Conservation (phyloP, 345 rosid species). For the Mallotus nudiflorus region DNA sequence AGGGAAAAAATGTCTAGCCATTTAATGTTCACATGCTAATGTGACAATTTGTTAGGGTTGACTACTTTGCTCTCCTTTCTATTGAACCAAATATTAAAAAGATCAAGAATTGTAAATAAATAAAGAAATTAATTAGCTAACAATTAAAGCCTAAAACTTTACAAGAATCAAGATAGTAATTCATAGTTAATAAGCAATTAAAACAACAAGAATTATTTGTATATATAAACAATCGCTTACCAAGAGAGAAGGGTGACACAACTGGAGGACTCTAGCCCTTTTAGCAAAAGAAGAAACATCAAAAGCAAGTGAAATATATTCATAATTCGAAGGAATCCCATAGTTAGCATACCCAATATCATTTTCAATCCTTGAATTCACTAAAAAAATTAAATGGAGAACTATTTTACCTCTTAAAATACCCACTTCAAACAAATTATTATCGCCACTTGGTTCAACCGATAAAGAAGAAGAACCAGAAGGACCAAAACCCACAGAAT, state of each 20-base stretch:
- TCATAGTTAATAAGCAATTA: background rate
- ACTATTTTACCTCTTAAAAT: conserved; percentile 61
- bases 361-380: conserved; percentile 35
- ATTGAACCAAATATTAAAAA: conserved; percentile 7
- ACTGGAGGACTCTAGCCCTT: conserved; percentile 42
- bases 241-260: conserved; percentile 39
- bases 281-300: conserved; percentile 53
- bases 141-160: background rate
- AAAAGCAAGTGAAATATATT: conserved; percentile 38
- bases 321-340: conserved; percentile 48
- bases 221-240: conserved; percentile 40
- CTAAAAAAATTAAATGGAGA: conserved; percentile 67
- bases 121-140: background rate
- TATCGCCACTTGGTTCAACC: conserved; percentile 21
- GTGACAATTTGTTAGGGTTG: too few species aligned
- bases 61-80: conserved; percentile 67
- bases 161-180: too few species aligned
- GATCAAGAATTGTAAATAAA: background rate
- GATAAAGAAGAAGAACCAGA: conserved; percentile 28
- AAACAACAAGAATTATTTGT: too few species aligned
- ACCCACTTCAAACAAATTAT: too few species aligned
- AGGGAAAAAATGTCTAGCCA: too few species aligned
- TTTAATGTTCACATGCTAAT: too few species aligned
- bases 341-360: conserved; percentile 55
- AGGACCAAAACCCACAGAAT: conserved; percentile 33